phyloP scores from a whole-genome alignment of 768 basidiomycete genomes.

The Lactifluus hygrophoroides region DNA sequence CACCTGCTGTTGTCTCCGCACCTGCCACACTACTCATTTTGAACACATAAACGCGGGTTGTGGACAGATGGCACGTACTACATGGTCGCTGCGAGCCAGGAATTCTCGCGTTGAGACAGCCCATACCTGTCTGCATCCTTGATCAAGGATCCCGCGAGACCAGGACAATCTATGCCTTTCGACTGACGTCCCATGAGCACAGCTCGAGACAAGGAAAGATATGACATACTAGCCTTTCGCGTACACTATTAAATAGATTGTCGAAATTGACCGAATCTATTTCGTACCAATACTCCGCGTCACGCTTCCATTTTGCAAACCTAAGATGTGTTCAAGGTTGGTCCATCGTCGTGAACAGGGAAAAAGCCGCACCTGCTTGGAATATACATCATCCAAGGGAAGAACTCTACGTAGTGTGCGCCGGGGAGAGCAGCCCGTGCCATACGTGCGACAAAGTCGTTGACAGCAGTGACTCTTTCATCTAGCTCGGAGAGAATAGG shows the following conservation, averaged over 20 bases:
- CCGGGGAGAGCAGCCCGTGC: conserved; percentile 14
- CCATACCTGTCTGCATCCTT: conserved; percentile 5
- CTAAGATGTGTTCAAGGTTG: neutral
- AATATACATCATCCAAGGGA: conserved; percentile 19
- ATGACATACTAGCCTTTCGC: conserved; percentile 5
- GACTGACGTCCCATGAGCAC: neutral
- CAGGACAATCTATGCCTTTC: conserved; percentile 11
- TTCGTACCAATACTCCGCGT: conserved; percentile 15
- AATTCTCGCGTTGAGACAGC: neutral
- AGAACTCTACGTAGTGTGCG: conserved; percentile 16
- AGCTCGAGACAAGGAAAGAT: neutral
- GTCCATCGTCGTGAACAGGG: neutral
- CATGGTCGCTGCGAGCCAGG: conserved; percentile 1
- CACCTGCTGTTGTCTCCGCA: neutral
- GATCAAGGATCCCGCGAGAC: conserved; percentile 2
- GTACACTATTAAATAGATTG: conserved; percentile 4
- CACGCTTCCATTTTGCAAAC: conserved; percentile 21
- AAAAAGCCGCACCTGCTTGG: conserved; percentile 1
- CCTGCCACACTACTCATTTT: neutral
- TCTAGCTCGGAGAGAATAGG: conserved; percentile 10
- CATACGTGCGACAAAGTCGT: conserved; percentile 12
- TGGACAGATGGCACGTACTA: neutral
- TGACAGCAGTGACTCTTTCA: conserved; percentile 5
- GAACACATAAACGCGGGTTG: neutral
- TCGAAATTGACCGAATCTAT: conserved; percentile 15